Conservation (phyloP, 75 land plant genomes). For the Pinus taeda region DNA sequence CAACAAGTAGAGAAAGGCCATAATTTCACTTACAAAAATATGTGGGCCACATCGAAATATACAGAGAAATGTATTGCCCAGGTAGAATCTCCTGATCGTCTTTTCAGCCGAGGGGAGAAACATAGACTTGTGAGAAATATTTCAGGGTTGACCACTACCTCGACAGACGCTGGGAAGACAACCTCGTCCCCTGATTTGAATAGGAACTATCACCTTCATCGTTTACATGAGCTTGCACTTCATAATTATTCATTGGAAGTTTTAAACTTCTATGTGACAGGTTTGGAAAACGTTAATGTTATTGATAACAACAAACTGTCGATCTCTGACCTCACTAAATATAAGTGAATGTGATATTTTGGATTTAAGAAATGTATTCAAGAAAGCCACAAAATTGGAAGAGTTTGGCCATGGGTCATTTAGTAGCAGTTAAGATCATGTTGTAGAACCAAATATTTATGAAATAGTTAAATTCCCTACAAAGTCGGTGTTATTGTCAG, state of each 20-base stretch:
- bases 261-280: conserved; percentile 12
- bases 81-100: neutral
- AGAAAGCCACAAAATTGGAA: conserved; percentile 36
- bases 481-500: conserved; percentile 41
- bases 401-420: conserved; percentile 80
- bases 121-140: neutral
- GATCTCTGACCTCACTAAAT: conserved; percentile 53
- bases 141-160: neutral
- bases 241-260: conserved; percentile 21
- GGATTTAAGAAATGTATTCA: conserved; percentile 47
- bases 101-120: neutral
- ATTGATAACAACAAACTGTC: conserved; percentile 64
- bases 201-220: too few relatives aligned
- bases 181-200: too few relatives aligned
- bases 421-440: conserved; percentile 12
- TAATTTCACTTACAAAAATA: too few relatives aligned
- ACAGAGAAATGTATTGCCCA: neutral
- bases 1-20: neutral
- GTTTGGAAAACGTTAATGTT: conserved; percentile 13
- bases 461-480: conserved; percentile 37
- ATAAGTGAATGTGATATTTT: conserved; percentile 61
- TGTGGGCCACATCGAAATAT: neutral
- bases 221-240: conserved; percentile 21
- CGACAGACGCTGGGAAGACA: neutral
- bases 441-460: conserved; percentile 17